phyloP scores from a whole-genome alignment of 129 eudicot species.

The Centella asiatica region DNA sequence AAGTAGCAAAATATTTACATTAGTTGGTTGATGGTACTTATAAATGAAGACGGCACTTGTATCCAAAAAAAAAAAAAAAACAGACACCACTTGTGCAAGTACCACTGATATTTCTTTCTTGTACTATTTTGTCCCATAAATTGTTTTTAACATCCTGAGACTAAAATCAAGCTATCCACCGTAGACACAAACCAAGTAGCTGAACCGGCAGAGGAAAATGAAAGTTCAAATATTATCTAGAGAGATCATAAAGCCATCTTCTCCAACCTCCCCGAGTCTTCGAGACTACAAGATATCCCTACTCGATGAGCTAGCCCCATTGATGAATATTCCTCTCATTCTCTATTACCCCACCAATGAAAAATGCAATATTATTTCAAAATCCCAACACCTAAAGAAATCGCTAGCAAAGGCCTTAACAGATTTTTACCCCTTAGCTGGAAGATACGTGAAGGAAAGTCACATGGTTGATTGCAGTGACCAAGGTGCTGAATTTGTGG shows the following conservation, averaged over 20 bases:
- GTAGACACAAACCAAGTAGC: too few species aligned
- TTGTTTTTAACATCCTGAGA: background rate
- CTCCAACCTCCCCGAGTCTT: constrained; percentile 1
- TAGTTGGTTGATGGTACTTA: too few species aligned
- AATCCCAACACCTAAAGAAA: background rate
- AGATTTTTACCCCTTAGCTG: constrained; percentile 13
- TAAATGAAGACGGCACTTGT: too few species aligned
- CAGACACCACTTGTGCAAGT: too few species aligned
- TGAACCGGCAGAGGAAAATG: background rate
- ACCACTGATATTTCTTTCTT: too few species aligned
- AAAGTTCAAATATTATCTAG: background rate
- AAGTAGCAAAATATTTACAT: too few species aligned
- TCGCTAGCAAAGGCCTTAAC: background rate
- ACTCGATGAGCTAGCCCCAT: background rate
- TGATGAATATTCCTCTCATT: background rate
- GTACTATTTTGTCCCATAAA: too few species aligned
- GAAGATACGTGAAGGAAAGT: background rate
- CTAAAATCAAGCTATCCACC: background rate
- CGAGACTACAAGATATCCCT: background rate
- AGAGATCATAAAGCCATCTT: constrained; percentile 1
- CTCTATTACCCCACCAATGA: background rate
- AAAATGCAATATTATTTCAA: background rate
- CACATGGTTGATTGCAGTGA: constrained; percentile 5
- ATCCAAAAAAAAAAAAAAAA: too few species aligned
- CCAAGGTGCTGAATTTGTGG: constrained; percentile 15